Conservation (phyloP, 2,329 filamentous ascomycete genomes). For the Fusarium ramigenum region DNA sequence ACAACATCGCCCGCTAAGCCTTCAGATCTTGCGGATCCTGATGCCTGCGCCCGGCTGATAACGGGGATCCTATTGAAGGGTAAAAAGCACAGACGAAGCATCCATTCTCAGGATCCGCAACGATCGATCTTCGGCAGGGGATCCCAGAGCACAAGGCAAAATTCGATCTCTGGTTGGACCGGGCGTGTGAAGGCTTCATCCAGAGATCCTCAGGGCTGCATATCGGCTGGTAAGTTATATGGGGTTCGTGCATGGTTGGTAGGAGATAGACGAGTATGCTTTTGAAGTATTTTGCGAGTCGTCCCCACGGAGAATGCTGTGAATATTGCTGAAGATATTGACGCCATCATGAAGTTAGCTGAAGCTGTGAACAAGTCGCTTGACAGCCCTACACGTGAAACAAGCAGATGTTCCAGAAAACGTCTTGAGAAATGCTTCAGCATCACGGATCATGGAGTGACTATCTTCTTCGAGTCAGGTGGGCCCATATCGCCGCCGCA, state of each 20-base stretch:
- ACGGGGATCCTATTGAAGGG: conserved; percentile 1
- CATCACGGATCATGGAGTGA: background rate
- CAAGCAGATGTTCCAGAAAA: background rate
- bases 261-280: background rate
- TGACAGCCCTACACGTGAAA: background rate
- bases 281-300: background rate
- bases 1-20: conserved; percentile 19
- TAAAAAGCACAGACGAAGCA: conserved; percentile 23
- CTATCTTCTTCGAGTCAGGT: conserved; percentile 12
- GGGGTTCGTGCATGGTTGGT: background rate
- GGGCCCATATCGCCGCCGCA: conserved; percentile 9
- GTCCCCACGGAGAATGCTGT: background rate
- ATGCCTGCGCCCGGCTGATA: background rate
- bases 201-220: background rate
- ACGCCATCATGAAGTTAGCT: background rate
- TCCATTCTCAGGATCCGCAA: conserved; percentile 34
- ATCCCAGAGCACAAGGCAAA: conserved; percentile 3
- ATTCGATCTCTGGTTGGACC: conserved; percentile 14
- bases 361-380: rapidly evolving
- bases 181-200: background rate
- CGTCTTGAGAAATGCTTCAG: background rate
- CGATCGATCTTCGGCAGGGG: conserved; percentile 30
- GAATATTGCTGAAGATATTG: background rate
- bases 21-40: conserved; percentile 8
- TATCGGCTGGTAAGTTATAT: background rate